phyloP scores from a whole-genome alignment of 83 land plant species.

The Thuja plicata region DNA sequence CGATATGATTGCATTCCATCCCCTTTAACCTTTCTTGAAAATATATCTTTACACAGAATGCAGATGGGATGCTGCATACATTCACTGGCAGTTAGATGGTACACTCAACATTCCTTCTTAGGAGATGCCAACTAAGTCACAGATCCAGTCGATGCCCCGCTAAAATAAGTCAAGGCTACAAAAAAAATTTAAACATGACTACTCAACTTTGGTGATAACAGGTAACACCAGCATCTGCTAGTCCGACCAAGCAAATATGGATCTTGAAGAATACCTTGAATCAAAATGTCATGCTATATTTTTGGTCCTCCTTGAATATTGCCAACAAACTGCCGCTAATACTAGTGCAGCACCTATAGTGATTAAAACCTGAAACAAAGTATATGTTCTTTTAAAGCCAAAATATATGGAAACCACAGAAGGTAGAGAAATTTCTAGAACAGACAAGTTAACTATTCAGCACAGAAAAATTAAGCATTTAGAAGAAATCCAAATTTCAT shows the following conservation, averaged over 20 bases:
- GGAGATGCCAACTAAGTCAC: background rate
- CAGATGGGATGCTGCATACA: background rate
- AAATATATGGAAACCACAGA: background rate
- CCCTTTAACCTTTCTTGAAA: background rate
- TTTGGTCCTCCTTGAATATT: conserved; percentile 2
- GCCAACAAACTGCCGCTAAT: background rate
- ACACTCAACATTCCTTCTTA: background rate
- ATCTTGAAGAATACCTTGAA: background rate
- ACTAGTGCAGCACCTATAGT: background rate
- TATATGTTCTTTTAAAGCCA: background rate
- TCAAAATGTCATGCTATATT: background rate
- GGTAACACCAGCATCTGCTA: background rate
- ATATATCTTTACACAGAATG: background rate
- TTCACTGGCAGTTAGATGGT: background rate
- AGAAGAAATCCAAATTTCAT: background rate
- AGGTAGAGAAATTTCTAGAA: background rate
- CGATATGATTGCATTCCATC: background rate
- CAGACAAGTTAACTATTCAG: background rate
- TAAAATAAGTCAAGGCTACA: background rate
- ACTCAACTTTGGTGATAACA: background rate
- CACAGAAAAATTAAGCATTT: background rate
- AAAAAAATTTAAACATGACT: background rate
- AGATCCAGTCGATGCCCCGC: background rate
- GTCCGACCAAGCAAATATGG: background rate
- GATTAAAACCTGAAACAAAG: background rate